phyloP scores from a whole-genome alignment of 768 basidiomycete genomes.

The Russula sp. region DNA sequence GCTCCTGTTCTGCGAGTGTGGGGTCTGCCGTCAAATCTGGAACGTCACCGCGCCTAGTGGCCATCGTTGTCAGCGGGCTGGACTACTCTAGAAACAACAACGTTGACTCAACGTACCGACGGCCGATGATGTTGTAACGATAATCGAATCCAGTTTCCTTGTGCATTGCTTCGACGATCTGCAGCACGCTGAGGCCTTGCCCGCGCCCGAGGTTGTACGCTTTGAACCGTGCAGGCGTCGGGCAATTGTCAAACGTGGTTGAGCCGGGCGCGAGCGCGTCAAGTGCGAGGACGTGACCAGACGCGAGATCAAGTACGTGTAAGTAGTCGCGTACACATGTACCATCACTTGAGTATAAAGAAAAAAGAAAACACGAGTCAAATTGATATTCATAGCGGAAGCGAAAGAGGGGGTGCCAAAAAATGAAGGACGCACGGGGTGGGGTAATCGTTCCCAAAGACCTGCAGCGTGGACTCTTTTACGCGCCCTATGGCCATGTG shows the following conservation, averaged over 20 bases:
- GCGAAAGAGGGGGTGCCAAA: not conserved
- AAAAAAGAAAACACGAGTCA: not conserved
- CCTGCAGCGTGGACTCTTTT: slow-evolving; percentile 55
- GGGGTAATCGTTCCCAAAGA: slow-evolving; percentile 97
- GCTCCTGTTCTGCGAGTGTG: slow-evolving; percentile 82
- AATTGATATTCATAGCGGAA: not conserved
- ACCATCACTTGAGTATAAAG: slow-evolving; percentile 64
- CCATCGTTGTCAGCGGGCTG: not conserved
- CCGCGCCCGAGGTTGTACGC: slow-evolving; percentile 98
- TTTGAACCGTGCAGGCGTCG: slow-evolving; percentile 65
- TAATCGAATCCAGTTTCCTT: slow-evolving; percentile 86
- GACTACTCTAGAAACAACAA: not conserved
- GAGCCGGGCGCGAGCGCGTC: slow-evolving; percentile 70
- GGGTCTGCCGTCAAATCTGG: slow-evolving; percentile 97
- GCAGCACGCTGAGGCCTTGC: slow-evolving; percentile 84
- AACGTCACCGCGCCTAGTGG: slow-evolving; percentile 82
- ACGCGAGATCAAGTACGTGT: slow-evolving; percentile 91
- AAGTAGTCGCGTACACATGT: slow-evolving; percentile 98
- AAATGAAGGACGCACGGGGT: slow-evolving; percentile 58
- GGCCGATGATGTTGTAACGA: slow-evolving; percentile 84
- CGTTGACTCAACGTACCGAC: slow-evolving; percentile 58
- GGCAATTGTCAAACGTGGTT: slow-evolving; percentile 55
- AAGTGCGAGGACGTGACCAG: slow-evolving; percentile 88
- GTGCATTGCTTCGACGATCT: slow-evolving; percentile 94
- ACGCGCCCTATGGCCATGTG: slow-evolving; percentile 93